These are phyloP conservation scores for Nicotiana obtusifolia DNA, from an alignment of 257 asterid species.

Conservation along the genomic window DNA sequence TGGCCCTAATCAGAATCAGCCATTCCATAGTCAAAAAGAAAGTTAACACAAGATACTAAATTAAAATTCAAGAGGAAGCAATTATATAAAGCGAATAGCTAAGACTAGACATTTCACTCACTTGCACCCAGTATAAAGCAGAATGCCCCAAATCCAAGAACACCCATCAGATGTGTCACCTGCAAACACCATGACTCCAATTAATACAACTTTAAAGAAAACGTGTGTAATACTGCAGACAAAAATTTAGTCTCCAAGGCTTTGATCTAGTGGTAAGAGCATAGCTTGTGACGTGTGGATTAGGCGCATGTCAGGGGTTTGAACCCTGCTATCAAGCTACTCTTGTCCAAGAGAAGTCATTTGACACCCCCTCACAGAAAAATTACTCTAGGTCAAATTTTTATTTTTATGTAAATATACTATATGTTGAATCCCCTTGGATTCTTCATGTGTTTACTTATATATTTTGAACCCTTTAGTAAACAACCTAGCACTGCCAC, in stretches of 20 bases:
- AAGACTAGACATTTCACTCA: constrained; percentile 28
- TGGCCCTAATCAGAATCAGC: constrained; percentile 59
- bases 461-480: too few relatives aligned
- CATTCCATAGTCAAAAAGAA: constrained; percentile 13
- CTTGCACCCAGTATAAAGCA: constrained; percentile 97
- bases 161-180: constrained; percentile 91
- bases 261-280: too few relatives aligned
- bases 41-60: neutral
- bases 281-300: too few relatives aligned
- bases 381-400: too few relatives aligned
- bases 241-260: neutral
- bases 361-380: too few relatives aligned
- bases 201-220: neutral
- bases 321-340: too few relatives aligned
- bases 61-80: constrained; percentile 1
- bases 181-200: constrained; percentile 16
- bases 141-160: constrained; percentile 93
- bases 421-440: too few relatives aligned
- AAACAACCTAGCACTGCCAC: too few relatives aligned
- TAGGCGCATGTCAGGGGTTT: too few relatives aligned
- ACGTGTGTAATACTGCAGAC: neutral
- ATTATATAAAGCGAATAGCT: neutral
- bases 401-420: too few relatives aligned
- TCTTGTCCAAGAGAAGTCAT: too few relatives aligned
- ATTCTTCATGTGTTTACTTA: too few relatives aligned